Base-by-base conservation (phyloP, 805 yeast species). In the Metschnikowia dekortorum region DNA sequence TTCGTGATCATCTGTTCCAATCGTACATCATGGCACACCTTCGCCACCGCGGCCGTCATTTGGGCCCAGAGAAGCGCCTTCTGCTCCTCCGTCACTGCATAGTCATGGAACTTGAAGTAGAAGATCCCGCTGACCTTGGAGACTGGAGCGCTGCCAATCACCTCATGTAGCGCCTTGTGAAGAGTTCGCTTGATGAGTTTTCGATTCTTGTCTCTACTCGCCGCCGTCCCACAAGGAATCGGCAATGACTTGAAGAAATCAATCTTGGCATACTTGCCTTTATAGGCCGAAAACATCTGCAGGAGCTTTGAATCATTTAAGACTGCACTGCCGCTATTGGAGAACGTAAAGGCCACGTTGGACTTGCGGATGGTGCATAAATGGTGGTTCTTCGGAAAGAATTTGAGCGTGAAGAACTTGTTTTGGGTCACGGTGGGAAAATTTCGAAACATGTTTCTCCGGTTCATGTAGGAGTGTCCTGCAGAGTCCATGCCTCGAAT, bases 311-410 rank as follows among this genome's bases (percentile, higher is more conserved):
- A 18, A 52, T 63, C 61, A 50, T 73, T 73, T 31, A 71, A 53
- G 8, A 57, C 56, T 37, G 49, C 61, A 3, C 68, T 61, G 2
- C 65, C 63, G n/a, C 46, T 53, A 48, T 68, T 65, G 39, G 67
- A 61, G 54, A 68, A 67, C 2, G 66, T 65, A 46, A 66, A 65
- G 10, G 77, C 71, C 34, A 73, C 57, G 46, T 65, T 70, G 9
- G 76, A 71, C 53, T 73, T 73, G 37, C 76, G 61, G 39, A 58
- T 60, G 39, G 44, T n/a, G 11, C 67, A 55, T 6, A 68, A 40
- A 40, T 54, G 54, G 54, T 70, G 75, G 39, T 43, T 40, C 5
- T 50, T 52, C 4, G 76, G 75, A 10, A 65, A 58, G 49, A 68
- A 72, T 46, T 55, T 61, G 5, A 70, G 46, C 10, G 48, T 46